These are phyloP conservation scores for Coemansia aciculifera DNA, from an alignment of 192 early-diverging fungal species.

Conservation along the genomic window DNA sequence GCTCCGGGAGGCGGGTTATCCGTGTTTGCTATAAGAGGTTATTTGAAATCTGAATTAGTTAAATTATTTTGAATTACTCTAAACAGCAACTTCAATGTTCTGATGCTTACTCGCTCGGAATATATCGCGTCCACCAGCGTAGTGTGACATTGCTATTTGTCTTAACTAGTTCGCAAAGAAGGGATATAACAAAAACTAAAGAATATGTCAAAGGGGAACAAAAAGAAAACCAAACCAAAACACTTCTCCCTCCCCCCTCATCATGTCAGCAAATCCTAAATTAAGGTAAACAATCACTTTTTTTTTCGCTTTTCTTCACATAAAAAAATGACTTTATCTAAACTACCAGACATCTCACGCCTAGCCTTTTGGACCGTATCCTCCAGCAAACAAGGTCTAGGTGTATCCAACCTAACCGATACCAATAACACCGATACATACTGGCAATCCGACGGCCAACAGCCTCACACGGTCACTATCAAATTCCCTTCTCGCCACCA, in stretches of 20 bases:
- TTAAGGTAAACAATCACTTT: constrained; percentile 18
- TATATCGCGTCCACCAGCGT: constrained; percentile 45
- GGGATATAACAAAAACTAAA: constrained; percentile 9
- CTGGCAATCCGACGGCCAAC: constrained; percentile 55
- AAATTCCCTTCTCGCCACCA: constrained; percentile 25
- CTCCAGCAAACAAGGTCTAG: constrained; percentile 39
- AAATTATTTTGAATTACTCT: background rate
- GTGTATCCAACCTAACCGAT: constrained; percentile 28
- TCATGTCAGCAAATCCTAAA: background rate
- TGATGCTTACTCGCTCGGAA: constrained; percentile 41
- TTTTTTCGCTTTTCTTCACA: background rate
- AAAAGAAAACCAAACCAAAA: background rate
- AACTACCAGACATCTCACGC: constrained; percentile 23
- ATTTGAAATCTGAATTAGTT: background rate
- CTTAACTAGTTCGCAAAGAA: background rate
- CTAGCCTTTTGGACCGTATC: constrained; percentile 34
- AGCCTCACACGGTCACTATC: constrained; percentile 38
- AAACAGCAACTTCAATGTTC: background rate
- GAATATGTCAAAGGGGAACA: constrained; percentile 6
- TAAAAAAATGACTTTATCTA: background rate
- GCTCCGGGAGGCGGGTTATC: constrained; percentile 46
- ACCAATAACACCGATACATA: constrained; percentile 22
- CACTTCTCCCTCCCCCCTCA: background rate
- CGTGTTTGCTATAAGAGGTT: constrained; percentile 28
- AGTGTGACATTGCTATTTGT: constrained; percentile 23